These are phyloP conservation scores for Cercis canadensis DNA, from an alignment of 306 rosid genomes.

Conservation along the genomic window DNA sequence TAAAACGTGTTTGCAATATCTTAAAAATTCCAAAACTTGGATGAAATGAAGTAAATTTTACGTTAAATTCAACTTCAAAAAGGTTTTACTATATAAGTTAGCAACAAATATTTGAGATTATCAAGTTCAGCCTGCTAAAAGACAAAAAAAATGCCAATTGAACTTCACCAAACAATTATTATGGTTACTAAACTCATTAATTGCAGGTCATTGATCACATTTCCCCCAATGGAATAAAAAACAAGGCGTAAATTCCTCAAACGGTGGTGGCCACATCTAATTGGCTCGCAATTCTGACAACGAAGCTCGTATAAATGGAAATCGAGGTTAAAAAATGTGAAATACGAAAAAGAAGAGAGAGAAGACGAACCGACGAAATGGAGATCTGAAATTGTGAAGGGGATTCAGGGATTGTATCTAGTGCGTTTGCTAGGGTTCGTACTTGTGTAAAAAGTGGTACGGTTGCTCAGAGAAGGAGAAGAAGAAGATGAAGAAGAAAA, in stretches of 20 bases:
- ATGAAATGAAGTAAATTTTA: neutral
- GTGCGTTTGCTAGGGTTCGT: conserved; percentile 6
- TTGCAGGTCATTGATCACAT: neutral
- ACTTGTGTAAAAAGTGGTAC: neutral
- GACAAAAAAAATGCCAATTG: neutral
- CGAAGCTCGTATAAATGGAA: neutral
- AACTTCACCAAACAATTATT: conserved; percentile 1
- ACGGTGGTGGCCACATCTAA: neutral
- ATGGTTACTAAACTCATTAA: conserved; percentile 10
- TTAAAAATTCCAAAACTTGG: neutral
- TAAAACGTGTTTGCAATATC: too few relatives aligned
- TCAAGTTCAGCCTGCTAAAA: neutral
- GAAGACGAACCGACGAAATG: neutral
- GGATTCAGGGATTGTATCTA: neutral
- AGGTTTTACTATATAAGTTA: neutral
- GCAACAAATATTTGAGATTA: conserved; percentile 22
- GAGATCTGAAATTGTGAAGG: conserved; percentile 25
- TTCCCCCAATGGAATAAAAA: conserved; percentile 3
- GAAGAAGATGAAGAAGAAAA: neutral
- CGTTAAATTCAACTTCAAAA: neutral
- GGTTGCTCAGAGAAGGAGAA: neutral
- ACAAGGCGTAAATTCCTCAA: neutral
- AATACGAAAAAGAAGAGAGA: conserved; percentile 6
- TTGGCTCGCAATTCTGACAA: conserved; percentile 2
- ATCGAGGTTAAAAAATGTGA: neutral